A percentile compares a stretch with the other conserved stretches of the same genome.
These are phyloP conservation scores for Paxillus involutus DNA, from an alignment of 768 basidiomycete genomes.

Conservation along the genomic window DNA sequence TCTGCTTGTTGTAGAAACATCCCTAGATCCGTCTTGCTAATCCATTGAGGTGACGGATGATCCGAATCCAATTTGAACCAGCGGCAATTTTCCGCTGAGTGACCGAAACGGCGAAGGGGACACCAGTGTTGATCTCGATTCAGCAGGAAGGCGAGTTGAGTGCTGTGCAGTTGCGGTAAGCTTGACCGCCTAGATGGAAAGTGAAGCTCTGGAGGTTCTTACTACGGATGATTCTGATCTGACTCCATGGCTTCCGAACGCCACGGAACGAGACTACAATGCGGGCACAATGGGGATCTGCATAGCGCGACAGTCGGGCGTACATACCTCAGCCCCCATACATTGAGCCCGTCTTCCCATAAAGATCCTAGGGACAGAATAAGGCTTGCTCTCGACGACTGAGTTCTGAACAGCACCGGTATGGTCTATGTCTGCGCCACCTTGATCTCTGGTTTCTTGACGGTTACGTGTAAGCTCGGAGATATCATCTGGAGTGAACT, in stretches of 20 bases:
- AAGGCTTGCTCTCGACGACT: neutral
- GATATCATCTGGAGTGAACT: conserved; percentile 83
- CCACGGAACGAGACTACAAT: conserved; percentile 75
- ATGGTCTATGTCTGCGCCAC: conserved; percentile 59
- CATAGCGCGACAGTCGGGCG: neutral
- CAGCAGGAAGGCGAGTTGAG: conserved; percentile 84
- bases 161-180: conserved; percentile 40
- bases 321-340: conserved; percentile 78
- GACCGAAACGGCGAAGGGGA: conserved; percentile 79
- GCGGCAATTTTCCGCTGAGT: conserved; percentile 50
- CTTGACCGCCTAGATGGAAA: neutral
- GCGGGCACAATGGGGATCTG: conserved; percentile 3
- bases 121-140: conserved; percentile 91
- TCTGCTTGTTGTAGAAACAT: conserved; percentile 90
- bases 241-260: conserved; percentile 77
- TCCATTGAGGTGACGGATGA: conserved; percentile 71
- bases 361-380: conserved; percentile 66
- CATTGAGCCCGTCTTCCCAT: conserved; percentile 69
- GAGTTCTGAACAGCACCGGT: conserved; percentile 50
- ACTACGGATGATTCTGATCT: conserved; percentile 80
- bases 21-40: conserved; percentile 77
- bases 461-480: conserved; percentile 73
- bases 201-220: conserved; percentile 17
- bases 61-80: conserved; percentile 93
- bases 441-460: conserved; percentile 38